Base-by-base conservation (phyloP, 2,329 filamentous ascomycete species). In the Scytalidium lignicola region DNA sequence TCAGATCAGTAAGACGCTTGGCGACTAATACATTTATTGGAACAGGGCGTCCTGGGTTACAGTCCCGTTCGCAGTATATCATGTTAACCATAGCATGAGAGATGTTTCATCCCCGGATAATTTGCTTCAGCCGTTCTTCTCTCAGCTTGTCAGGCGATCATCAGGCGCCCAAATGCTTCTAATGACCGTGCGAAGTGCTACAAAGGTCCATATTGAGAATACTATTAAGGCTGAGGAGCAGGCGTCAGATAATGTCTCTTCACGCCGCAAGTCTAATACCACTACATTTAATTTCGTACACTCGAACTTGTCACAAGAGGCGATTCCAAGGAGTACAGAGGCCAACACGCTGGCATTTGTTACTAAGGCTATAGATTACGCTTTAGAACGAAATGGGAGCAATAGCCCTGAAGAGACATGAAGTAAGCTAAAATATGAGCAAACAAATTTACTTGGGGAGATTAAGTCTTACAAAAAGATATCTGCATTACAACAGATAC, bases 41-140 rank as follows among this genome's bases (percentile, higher is more conserved):
- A 26, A 26, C 10, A 26, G 23, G 10, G 23, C 23, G 10, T 26
- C 50, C 15, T 52, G 50, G 50, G 50, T 52, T 8, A 49, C 46
- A 3, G 46, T 52, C 15, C 50, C 50, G 15, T 46, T 49, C 3
- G 46, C 46, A 4, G 46, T 52, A 4, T 52, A 52, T 44, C 44
- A 52, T 44, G 50, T 52, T 17, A 46, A 43, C 22, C 47, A 49
- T 19, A 46, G 43, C 42, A 37, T 49, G 29, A 19, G 26, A n/a
- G 15, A 37, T 37, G 46, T 49, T 26, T 22, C 46, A 10, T 29
- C 46, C 10, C 46, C 50, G 3, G 50, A 52, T 20, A 18, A 46
- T 29, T 26, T 52, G 28, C 40, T 52, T 10, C 46, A 49, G 46
- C 50, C 50, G 15, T 49, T 49, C 43, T 47, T 52, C 15, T 40